Evolutionary conservation across 768 basidiomycete species (phyloP), one percentile per base, ranked within the genome.

Genomic region (Boletus reticuloceps): DNA sequence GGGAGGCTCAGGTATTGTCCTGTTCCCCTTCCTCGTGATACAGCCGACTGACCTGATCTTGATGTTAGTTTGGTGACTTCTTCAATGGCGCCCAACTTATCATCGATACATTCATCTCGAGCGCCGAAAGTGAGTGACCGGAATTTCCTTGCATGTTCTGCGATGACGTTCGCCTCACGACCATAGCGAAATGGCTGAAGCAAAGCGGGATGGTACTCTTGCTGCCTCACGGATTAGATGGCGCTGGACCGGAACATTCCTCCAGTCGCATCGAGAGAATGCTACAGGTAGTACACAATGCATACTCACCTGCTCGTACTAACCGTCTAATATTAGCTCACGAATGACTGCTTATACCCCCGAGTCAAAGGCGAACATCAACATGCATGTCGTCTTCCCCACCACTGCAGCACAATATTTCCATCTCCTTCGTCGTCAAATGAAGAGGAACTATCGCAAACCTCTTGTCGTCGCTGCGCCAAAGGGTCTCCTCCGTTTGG

Each of bases 351-450:
- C 77, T 2, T 85, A 82, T 55, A 54, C 66, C 12, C 55, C 62
- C 5, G 58, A 52, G 13, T 47, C 57, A 8, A 58, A 60, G 5
- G 29, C 20, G 0, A 88, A 88, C 59, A 78, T 94, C 55, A 96
- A 96, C 67, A 88, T 95, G 80, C 86, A 88, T 47, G 82, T 95
- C 31, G 81, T 81, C 5, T 94, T 86, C 72, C 91, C 92, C 0
- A 94, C 93, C 1, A 95, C 94, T 0, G 83, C 94, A 0, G 89
- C 91, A 1, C 91, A 96, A 54, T 93, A 94, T 62, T 97, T 96
- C 82, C 94, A 97, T 68, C 77, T 96, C 2, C 76, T 97, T n/a
- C 78, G 94, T 51, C 78, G 94, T 46, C 94, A 96, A 69, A 82
- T 94, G 65, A 78, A 80, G 64, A 78, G 94, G 42, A 92, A 93